These are phyloP conservation scores for Arachnomyces sp. DNA, from an alignment of 2,329 filamentous ascomycete species.

Conservation along the genomic window DNA sequence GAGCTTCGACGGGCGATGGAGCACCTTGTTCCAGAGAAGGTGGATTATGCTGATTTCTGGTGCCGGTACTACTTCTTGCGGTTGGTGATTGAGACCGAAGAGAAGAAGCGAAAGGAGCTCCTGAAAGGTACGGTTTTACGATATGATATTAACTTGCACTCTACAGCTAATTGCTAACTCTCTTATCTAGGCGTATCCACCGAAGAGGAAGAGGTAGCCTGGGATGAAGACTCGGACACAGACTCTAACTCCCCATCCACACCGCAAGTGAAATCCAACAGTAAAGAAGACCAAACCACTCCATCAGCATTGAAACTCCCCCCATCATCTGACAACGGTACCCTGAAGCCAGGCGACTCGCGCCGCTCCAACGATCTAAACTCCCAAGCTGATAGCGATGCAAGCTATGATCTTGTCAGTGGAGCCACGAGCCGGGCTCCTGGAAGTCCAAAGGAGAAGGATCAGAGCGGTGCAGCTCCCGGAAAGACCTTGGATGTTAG, in stretches of 20 bases:
- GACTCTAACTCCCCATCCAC: slow-evolving; percentile 33
- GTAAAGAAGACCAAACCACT: slow-evolving; percentile 23
- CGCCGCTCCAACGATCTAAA: slow-evolving; percentile 78
- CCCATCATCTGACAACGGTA: slow-evolving; percentile 29
- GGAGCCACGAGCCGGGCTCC: slow-evolving; percentile 72
- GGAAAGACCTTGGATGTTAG: slow-evolving; percentile 35
- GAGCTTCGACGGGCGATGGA: slow-evolving; percentile 88
- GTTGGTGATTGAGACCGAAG: slow-evolving; percentile 87
- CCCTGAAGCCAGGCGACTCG: slow-evolving; percentile 56
- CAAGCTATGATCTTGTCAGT: slow-evolving; percentile 90
- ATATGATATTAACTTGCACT: neutral
- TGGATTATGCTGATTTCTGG: slow-evolving; percentile 90
- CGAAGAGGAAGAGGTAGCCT: slow-evolving; percentile 58
- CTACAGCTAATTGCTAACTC: neutral
- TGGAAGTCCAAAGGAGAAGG: slow-evolving; percentile 51
- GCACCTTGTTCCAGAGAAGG: slow-evolving; percentile 83
- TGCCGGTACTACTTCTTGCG: slow-evolving; percentile 90
- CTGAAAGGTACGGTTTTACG: slow-evolving; percentile 63
- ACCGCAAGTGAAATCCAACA: slow-evolving; percentile 34
- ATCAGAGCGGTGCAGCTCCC: slow-evolving; percentile 43
- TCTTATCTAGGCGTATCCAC: slow-evolving; percentile 30
- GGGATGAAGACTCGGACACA: slow-evolving; percentile 65
- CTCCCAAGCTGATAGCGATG: slow-evolving; percentile 86
- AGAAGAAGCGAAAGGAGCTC: slow-evolving; percentile 78
- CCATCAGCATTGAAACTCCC: slow-evolving; percentile 23